Conservation (phyloP, 345 rosid species). For the Dipteronia sinensis region DNA sequence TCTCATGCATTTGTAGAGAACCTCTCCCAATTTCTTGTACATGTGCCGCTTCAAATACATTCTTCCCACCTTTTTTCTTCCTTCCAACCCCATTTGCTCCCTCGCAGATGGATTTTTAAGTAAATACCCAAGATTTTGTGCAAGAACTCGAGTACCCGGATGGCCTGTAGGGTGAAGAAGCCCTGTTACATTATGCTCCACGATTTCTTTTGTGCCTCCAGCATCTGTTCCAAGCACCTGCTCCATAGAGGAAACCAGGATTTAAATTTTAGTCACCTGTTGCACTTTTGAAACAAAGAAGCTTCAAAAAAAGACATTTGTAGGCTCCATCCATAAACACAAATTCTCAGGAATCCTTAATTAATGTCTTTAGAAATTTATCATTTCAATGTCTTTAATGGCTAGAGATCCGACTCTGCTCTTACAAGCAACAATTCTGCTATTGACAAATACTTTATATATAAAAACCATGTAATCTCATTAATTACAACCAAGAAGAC, state of each 20-base stretch:
- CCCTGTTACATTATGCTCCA: slow-evolving; percentile 77
- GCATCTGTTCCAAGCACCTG: slow-evolving; percentile 93
- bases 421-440: too few species aligned
- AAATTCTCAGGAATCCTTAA: neutral
- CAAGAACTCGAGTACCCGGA: slow-evolving; percentile 53
- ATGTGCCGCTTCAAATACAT: slow-evolving; percentile 85
- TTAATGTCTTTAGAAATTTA: too few species aligned
- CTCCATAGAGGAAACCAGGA: neutral
- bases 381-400: too few species aligned
- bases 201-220: slow-evolving; percentile 91
- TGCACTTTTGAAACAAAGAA: neutral
- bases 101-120: slow-evolving; percentile 55
- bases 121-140: slow-evolving; percentile 55
- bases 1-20: slow-evolving; percentile 83
- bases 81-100: slow-evolving; percentile 61
- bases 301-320: neutral
- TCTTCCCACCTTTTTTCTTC: slow-evolving; percentile 61
- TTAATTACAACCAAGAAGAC: neutral
- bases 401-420: too few species aligned
- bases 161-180: slow-evolving; percentile 77
- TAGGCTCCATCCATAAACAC: neutral
- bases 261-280: neutral
- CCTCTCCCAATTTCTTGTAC: slow-evolving; percentile 76
- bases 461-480: neutral
- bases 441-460: too few species aligned